These are phyloP conservation scores for Wallacemonas sp. DNA, from an alignment of 208 protist genomes.

Conservation along the genomic window DNA sequence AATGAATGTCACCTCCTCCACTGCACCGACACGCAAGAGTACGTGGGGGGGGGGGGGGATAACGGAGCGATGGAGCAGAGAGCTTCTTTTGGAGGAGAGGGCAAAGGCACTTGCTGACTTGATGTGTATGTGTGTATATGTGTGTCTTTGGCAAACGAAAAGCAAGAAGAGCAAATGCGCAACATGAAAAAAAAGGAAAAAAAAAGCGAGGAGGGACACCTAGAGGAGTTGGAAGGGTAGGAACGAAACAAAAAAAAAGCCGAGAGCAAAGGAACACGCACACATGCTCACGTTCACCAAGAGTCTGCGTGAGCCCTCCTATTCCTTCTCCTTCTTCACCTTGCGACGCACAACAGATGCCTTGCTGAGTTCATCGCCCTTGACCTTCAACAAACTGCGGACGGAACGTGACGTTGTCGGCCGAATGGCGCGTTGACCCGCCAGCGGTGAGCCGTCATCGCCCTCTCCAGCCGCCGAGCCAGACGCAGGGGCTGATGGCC, in stretches of 20 bases:
- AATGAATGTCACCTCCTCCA: too few relatives aligned
- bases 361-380: constrained; percentile 42
- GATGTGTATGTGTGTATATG: constrained; percentile 6
- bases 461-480: too few relatives aligned
- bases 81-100: too few relatives aligned
- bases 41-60: too few relatives aligned
- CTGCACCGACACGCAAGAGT: too few relatives aligned
- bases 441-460: too few relatives aligned
- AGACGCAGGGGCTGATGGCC: neutral
- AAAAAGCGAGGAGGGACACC: neutral
- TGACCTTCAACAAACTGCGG: constrained; percentile 32
- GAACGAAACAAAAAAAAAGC: too few relatives aligned
- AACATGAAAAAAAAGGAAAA: constrained; percentile 3
- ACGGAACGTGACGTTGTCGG: neutral
- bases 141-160: neutral
- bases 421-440: neutral
- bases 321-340: constrained; percentile 8
- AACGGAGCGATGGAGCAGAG: too few relatives aligned
- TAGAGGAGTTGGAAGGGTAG: neutral
- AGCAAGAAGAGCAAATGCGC: neutral
- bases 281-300: too few relatives aligned
- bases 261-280: too few relatives aligned
- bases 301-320: neutral
- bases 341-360: constrained; percentile 11
- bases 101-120: too few relatives aligned